These are phyloP conservation scores for Cryptococcus maquisensis DNA, from an alignment of 1,284 basidiomycete species.

Conservation along the genomic window DNA sequence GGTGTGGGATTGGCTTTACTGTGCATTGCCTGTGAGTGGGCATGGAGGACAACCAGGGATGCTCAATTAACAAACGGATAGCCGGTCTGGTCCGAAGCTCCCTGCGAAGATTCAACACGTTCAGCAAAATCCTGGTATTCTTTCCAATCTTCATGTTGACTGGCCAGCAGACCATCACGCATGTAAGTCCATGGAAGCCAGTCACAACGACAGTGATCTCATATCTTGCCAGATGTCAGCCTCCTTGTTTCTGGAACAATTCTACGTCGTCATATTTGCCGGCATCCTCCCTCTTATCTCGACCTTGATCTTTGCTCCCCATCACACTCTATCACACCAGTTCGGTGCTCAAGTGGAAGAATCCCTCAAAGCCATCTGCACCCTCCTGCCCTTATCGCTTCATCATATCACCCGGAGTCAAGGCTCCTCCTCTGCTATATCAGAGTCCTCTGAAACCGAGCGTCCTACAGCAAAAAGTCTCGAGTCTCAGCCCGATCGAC, in stretches of 20 bases:
- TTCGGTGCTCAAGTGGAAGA: slow-evolving; percentile 23
- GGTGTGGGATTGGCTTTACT: slow-evolving; percentile 39
- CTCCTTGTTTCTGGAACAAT: slow-evolving; percentile 33
- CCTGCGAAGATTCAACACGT: slow-evolving; percentile 35
- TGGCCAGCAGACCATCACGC: slow-evolving; percentile 25
- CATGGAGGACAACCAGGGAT: not conserved
- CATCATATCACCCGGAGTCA: slow-evolving; percentile 18
- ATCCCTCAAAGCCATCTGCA: slow-evolving; percentile 19
- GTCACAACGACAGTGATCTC: not conserved
- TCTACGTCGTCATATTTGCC: slow-evolving; percentile 42
- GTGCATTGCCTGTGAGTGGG: slow-evolving; percentile 33
- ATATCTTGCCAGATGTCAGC: slow-evolving; percentile 12
- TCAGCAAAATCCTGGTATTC: slow-evolving; percentile 43
- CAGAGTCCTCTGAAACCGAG: slow-evolving; percentile 12
- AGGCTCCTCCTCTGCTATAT: slow-evolving; percentile 4
- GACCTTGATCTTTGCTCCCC: slow-evolving; percentile 25
- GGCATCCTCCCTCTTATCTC: slow-evolving; percentile 35
- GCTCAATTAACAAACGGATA: slow-evolving; percentile 7
- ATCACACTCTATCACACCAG: slow-evolving; percentile 23
- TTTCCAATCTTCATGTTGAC: slow-evolving; percentile 46
- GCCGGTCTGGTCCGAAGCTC: slow-evolving; percentile 42
- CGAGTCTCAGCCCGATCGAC: slow-evolving; percentile 7
- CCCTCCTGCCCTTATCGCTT: slow-evolving; percentile 34
- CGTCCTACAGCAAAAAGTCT: slow-evolving; percentile 29
- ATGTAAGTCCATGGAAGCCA: slow-evolving; percentile 19